A percentile compares a stretch with the other conserved stretches of the same genome.
phyloP scores from a whole-genome alignment of 352 stramenopile species.

The Aphanomyces stellatus region DNA sequence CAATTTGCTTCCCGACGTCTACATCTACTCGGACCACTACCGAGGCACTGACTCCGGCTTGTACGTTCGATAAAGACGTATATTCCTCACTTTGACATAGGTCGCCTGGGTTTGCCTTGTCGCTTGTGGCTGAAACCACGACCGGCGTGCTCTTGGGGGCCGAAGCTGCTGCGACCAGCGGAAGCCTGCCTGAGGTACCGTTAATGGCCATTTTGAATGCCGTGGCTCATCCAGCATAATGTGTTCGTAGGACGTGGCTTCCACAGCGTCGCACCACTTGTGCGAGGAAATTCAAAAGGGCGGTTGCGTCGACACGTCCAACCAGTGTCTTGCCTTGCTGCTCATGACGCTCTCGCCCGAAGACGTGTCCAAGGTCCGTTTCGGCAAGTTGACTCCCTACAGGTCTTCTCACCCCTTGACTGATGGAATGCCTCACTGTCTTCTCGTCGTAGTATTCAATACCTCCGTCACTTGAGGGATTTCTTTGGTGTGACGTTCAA shows the following conservation, averaged over 20 bases:
- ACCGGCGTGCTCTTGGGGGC: conserved; percentile 91
- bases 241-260: conserved; percentile 78
- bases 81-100: not conserved
- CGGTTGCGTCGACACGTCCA: conserved; percentile 92
- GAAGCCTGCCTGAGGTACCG: conserved; percentile 85
- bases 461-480: conserved; percentile 83
- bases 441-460: conserved; percentile 62
- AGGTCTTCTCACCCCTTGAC: no score
- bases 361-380: conserved; percentile 93
- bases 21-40: conserved; percentile 99
- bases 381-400: conserved; percentile 83
- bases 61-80: conserved; percentile 3
- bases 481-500: conserved; percentile 93
- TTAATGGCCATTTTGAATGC: not conserved
- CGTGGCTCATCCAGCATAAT: not conserved
- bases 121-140: conserved; percentile 96
- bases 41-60: conserved; percentile 84
- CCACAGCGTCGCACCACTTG: conserved; percentile 87
- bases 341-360: conserved; percentile 98
- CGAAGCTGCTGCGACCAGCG: conserved; percentile 81
- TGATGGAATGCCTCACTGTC: no score
- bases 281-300: conserved; percentile 95
- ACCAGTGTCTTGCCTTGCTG: conserved; percentile 93
- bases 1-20: conserved; percentile 97
- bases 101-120: conserved; percentile 88